Evolutionary conservation across 1,284 basidiomycete genomes (phyloP), one percentile per base, ranked within the genome.

Genomic region (Ceratobasidium papillatum): DNA sequence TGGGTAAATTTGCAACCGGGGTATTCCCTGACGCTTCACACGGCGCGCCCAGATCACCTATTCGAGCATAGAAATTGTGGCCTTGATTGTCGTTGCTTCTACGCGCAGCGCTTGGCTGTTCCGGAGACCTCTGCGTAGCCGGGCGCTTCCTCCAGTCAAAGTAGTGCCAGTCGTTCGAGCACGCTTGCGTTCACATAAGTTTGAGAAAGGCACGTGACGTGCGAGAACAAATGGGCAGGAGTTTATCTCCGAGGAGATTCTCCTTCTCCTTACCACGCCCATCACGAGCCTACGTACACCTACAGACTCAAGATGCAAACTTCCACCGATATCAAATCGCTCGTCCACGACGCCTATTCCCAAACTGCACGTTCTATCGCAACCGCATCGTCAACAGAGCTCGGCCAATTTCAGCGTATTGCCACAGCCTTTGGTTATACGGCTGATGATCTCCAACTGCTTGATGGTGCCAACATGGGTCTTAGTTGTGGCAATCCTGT

Each of bases 401-500:
- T 25, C 4, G 56, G 27, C 30, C 8, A 58, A 3, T 25, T 58
- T 58, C 25, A 9, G 76, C 77, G 76, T 73, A 83, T 85, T 3
- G 85, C 86, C 0, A 75, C 80, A 17, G 82, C 83, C 2, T 85
- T 87, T 73, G 87, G 87, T 59, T 87, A 87, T 69, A 83, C 83
- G 0, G 32, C 76, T 19, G 83, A 84, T 43, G 80, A 88, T 51
- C 80, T 87, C 1, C 77, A 80, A n/a, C 78, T 87, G 43, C 85
- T 87, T 14, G 78, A 76, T 1, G 81, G 82, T 11, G 79, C 86
- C 1, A 81, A 86, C 65, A 79, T 87, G 77, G 87, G 87, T 19
- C 78, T 87, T 22, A 82, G 85, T 56, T 88, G 87, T 76, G 87
- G 86, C 34, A 87, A 86, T 77, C 87, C 87, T 1, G 81, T 86